A percentile compares a stretch with the other conserved stretches of the same genome.
These are phyloP conservation scores for Spizellomyces sp. DNA, from an alignment of 192 early-diverging fungal genomes.

Conservation along the genomic window DNA sequence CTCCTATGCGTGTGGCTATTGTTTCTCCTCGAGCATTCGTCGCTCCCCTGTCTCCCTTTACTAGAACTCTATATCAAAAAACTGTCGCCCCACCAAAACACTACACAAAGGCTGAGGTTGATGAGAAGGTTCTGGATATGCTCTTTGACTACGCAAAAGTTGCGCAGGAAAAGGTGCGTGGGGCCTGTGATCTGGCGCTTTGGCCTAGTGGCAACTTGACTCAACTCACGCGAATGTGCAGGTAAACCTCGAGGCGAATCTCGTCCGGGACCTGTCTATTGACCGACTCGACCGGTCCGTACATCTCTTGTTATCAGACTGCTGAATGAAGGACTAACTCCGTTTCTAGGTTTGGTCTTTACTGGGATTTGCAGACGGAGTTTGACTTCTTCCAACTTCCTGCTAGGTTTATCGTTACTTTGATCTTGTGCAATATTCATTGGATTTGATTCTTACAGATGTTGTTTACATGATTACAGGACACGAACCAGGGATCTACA, in stretches of 20 bases:
- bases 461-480: slow-evolving; percentile 1
- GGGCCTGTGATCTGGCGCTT: background rate
- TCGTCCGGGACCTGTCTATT: slow-evolving; percentile 26
- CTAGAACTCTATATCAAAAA: slow-evolving; percentile 23
- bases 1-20: background rate
- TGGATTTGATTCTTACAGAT: background rate
- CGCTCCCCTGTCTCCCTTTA: slow-evolving; percentile 2
- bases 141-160: slow-evolving; percentile 42
- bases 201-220: background rate
- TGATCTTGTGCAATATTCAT: background rate
- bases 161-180: slow-evolving; percentile 24
- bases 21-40: background rate
- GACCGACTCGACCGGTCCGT: slow-evolving; percentile 17
- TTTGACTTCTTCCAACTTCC: slow-evolving; percentile 21
- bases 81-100: slow-evolving; percentile 8
- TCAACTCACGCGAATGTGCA: background rate
- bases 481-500: slow-evolving; percentile 19
- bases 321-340: too few species aligned
- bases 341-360: slow-evolving; percentile 18
- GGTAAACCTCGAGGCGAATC: slow-evolving; percentile 33
- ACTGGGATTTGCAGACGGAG: slow-evolving; percentile 26
- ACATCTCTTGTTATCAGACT: too few species aligned
- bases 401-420: slow-evolving; percentile 1
- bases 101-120: slow-evolving; percentile 33
- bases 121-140: slow-evolving; percentile 35